phyloP scores from a whole-genome alignment of 2,329 filamentous ascomycete genomes.

The Colletotrichum shisoi region DNA sequence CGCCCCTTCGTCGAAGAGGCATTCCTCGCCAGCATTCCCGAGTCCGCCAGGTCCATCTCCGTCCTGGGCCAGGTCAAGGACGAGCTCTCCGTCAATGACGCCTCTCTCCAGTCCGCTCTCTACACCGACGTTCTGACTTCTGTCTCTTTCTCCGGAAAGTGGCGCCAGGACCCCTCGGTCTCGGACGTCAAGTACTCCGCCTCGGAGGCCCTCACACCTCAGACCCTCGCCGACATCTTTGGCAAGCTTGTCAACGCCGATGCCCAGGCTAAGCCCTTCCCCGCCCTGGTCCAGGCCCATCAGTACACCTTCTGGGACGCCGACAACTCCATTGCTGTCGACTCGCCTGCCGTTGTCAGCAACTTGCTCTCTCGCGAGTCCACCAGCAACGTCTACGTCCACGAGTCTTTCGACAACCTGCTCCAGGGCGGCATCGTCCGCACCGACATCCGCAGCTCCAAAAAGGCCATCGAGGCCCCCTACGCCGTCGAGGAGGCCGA shows the following conservation, averaged over 20 bases:
- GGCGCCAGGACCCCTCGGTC: conserved; percentile 69
- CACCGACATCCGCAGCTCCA: conserved; percentile 84
- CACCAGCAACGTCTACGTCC: conserved; percentile 68
- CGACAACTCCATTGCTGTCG: conserved; percentile 73
- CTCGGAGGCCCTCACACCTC: conserved; percentile 64
- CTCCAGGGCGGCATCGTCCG: conserved; percentile 80
- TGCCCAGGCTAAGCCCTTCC: conserved; percentile 53
- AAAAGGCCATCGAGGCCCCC: conserved; percentile 82
- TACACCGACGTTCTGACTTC: conserved; percentile 92
- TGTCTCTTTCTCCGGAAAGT: conserved; percentile 77
- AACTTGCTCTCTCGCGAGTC: conserved; percentile 74
- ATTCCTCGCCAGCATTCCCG: conserved; percentile 82
- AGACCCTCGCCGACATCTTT: conserved; percentile 59
- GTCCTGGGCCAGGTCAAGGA: conserved; percentile 89
- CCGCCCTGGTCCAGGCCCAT: conserved; percentile 66
- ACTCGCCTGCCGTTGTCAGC: conserved; percentile 68
- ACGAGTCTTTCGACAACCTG: conserved; percentile 70
- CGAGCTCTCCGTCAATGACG: conserved; percentile 75
- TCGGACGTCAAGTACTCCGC: conserved; percentile 91
- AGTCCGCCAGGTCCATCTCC: conserved; percentile 76
- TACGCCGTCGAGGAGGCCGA: conserved; percentile 83
- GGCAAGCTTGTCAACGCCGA: conserved; percentile 62
- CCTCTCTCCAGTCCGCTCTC: conserved; percentile 80
- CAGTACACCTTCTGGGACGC: conserved; percentile 96
- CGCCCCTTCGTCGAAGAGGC: conserved; percentile 94